Base-by-base conservation (phyloP, 2,329 filamentous ascomycete genomes). In the Gnomoniopsis smithogilvyi region DNA sequence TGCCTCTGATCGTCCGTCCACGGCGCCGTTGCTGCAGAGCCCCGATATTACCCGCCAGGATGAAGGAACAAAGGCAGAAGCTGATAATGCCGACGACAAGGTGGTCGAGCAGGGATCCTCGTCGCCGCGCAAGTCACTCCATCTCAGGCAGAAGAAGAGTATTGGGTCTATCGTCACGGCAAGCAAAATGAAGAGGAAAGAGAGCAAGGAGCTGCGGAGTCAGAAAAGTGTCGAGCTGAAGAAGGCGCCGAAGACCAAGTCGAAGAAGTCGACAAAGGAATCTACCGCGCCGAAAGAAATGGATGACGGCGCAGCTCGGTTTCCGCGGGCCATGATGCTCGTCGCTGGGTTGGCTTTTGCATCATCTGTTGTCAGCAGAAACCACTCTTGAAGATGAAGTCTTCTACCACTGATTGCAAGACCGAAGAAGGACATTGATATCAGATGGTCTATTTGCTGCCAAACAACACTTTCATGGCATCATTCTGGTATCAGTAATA, bases 241-340 rank as follows among this genome's bases (percentile, higher is more conserved):
- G 52, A 52, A 14, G 21, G 30, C 26, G 26, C 60, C 53, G 15
- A 51, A 30, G 41, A 52, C 30, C 21, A 56, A 49, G 52, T 24
- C 12, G 14, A 52, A 43, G 14, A 52, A 43, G 43, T 45, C 15
- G 34, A 54, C 46, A 15, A 52, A 47, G 26, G 54, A 47, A 21
- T 47, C 45, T 34, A n/a, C 38, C n/a, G 26, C 24, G 34, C 49
- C 30, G 4, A 49, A 26, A 14, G 50, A 58, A 24, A 52, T 54
- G 15, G 56, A 33, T 0, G 54, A n/a, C 4, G 51, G 30, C 8
- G 50, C 53, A 4, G 46, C 55, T 30, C 22, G 58, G 7, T 56
- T 72, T 33, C 67, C 68, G 0, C 57, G 65, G 19, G 64, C 73
- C 53, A 65, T 70, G 62, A 64, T 70, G 64, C 46, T 70, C 50